A percentile compares a stretch with the other conserved stretches of the same genome.
Conservation (phyloP, 2,329 filamentous ascomycete genomes). For the Alternaria metachromatica region DNA sequence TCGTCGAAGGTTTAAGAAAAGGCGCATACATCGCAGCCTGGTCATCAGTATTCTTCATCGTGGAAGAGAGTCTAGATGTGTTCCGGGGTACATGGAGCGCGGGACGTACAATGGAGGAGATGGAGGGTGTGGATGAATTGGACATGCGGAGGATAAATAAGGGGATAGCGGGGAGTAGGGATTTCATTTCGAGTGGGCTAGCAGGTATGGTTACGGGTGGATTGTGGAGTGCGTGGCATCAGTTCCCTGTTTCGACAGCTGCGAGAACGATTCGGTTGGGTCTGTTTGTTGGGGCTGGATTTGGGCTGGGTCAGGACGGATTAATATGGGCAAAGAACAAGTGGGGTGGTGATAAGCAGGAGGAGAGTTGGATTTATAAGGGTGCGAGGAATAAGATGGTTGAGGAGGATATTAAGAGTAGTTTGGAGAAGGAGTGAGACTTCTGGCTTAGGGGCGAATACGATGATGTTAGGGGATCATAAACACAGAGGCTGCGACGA, state of each 20-base stretch:
- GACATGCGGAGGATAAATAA: conserved; percentile 34
- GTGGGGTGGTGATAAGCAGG: conserved; percentile 59
- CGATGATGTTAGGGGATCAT: too few species aligned
- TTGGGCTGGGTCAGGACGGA: conserved; percentile 81
- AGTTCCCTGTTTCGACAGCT: conserved; percentile 72
- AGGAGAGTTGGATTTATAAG: conserved; percentile 53
- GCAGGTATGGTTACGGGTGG: conserved; percentile 86
- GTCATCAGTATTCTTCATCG: conserved; percentile 76
- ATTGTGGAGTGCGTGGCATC: conserved; percentile 83
- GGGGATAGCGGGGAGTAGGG: conserved; percentile 54
- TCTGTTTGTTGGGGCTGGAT: conserved; percentile 77
- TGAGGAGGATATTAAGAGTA: conserved; percentile 8
- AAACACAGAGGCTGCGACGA: too few species aligned
- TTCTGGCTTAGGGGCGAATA: too few species aligned
- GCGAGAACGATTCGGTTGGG: conserved; percentile 76
- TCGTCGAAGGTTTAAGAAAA: conserved; percentile 80
- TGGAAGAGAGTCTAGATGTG: conserved; percentile 86
- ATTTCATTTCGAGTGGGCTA: conserved; percentile 80
- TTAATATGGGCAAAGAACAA: conserved; percentile 73
- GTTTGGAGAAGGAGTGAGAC: conserved; percentile 9
- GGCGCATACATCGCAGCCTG: conserved; percentile 74
- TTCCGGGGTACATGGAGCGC: conserved; percentile 57
- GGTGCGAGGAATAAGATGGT: conserved; percentile 46
- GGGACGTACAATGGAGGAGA: conserved; percentile 50
- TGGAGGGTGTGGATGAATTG: conserved; percentile 47